Base-by-base conservation (phyloP, 768 basidiomycete genomes). In the Jaapia argillacea region DNA sequence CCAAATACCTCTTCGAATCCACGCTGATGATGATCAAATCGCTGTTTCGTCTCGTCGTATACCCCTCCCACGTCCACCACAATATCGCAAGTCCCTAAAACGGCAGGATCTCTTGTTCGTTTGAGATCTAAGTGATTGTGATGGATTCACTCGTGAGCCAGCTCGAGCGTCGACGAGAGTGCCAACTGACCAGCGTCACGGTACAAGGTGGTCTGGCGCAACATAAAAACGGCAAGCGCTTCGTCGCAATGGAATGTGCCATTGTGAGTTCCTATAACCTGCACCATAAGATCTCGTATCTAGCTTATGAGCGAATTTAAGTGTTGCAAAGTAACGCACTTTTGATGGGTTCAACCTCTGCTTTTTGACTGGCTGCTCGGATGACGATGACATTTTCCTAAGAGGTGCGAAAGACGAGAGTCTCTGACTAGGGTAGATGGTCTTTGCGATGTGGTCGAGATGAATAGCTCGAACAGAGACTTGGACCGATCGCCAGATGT, bases 161-260 rank as follows among this genome's bases (percentile, higher is more conserved):
- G 23, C 33, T 27, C 13, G 37, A 38, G 37, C 20, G 21, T 23
- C 28, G 43, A 44, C 40, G 31, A n/a, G n/a, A n/a, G n/a, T n/a
- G n/a, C n/a, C n/a, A n/a, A 51, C 67, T 44, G 50, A 86, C 90
- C 78, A 54, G 91, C 82, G 58, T 79, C 72, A 28, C 71, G 75
- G 63, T 86, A 99, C 6, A 74, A 65, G 14, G 73, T 62, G 2
- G 91, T 93, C 52, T 78, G 78, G 40, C 79, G 79, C 24, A 99
- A 70, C 49, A 99, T 72, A 61, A 83, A 92, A 14, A 94, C 86
- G 0, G 94, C 96, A 24, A 98, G 74, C 0, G 92, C 91, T 65
- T 99, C 94, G 54, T 99, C 94, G 61, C 90, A 93, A 55, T 99
- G 93, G 59, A 97, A 97, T 0, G 90, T 90, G 14, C 93, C 93